These are phyloP conservation scores for Rhizopogon vulgaris DNA, from an alignment of 768 basidiomycete species.

Conservation along the genomic window DNA sequence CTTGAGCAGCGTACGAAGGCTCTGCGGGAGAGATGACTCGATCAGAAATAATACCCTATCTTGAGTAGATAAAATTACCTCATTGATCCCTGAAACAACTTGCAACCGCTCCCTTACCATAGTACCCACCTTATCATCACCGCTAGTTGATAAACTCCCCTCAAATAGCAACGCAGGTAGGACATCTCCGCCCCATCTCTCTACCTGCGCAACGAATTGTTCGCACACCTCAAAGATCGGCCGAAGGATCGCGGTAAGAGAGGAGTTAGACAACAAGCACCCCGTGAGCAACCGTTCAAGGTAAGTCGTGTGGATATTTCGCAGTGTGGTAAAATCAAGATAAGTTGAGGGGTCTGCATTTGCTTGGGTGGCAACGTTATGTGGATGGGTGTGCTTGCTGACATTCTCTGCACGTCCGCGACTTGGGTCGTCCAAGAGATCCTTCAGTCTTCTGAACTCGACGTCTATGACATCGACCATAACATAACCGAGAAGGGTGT, in stretches of 20 bases:
- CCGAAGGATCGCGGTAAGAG: conserved; percentile 56
- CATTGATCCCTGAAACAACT: conserved; percentile 70
- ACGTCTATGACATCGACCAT: conserved; percentile 89
- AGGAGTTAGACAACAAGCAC: conserved; percentile 65
- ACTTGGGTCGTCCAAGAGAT: conserved; percentile 34
- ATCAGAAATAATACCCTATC: neutral
- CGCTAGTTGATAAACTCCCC: conserved; percentile 56
- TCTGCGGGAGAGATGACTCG: conserved; percentile 34
- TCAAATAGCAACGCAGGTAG: conserved; percentile 80
- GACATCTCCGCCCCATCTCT: conserved; percentile 90
- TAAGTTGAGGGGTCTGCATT: conserved; percentile 22
- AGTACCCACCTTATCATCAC: conserved; percentile 55
- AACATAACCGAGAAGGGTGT: conserved; percentile 75
- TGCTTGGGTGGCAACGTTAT: conserved; percentile 5
- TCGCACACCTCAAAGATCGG: conserved; percentile 80
- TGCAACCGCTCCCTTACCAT: conserved; percentile 67
- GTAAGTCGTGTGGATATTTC: conserved; percentile 75
- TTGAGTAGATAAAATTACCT: conserved; percentile 37
- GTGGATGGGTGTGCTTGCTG: conserved; percentile 3
- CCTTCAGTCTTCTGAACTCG: conserved; percentile 71
- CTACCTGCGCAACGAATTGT: conserved; percentile 80
- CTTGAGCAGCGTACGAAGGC: conserved; percentile 57
- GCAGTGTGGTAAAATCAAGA: conserved; percentile 83
- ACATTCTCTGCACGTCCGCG: conserved; percentile 16
- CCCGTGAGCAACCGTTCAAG: conserved; percentile 75